These are phyloP conservation scores for Xylaria sp. DNA, from an alignment of 2,329 filamentous ascomycete species.

Conservation along the genomic window DNA sequence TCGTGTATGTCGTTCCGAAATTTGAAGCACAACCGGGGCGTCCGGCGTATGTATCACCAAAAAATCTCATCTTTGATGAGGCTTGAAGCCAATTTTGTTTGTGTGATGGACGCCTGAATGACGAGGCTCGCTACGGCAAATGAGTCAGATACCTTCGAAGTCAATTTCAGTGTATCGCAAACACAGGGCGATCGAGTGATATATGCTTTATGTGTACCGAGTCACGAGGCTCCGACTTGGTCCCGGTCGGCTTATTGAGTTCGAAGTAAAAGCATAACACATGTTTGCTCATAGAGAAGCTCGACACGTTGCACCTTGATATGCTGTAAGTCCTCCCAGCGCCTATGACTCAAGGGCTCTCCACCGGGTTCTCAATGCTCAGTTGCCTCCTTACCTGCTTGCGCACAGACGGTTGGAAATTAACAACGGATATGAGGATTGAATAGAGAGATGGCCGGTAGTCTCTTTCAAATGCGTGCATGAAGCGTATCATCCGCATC, in stretches of 20 bases:
- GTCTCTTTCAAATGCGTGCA: constrained; percentile 12
- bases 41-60: not conserved
- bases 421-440: not conserved
- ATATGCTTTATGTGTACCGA: constrained; percentile 7
- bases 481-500: constrained; percentile 26
- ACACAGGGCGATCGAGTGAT: not conserved
- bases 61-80: not conserved
- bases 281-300: constrained; percentile 26
- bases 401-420: not conserved
- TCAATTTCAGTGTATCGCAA: not conserved
- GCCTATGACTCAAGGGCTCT: not conserved
- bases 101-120: constrained; percentile 9
- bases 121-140: constrained; percentile 9
- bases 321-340: not conserved
- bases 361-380: not conserved
- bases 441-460: constrained; percentile 4
- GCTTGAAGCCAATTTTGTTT: not conserved
- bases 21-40: not conserved
- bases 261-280: not conserved
- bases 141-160: constrained; percentile 10
- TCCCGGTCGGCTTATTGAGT: constrained; percentile 4
- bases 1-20: not conserved
- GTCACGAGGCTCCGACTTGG: constrained; percentile 12
- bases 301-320: constrained; percentile 20
- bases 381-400: not conserved